Base-by-base conservation (phyloP, 176 grass and related monocot species). In the Paspalum vaginatum region DNA sequence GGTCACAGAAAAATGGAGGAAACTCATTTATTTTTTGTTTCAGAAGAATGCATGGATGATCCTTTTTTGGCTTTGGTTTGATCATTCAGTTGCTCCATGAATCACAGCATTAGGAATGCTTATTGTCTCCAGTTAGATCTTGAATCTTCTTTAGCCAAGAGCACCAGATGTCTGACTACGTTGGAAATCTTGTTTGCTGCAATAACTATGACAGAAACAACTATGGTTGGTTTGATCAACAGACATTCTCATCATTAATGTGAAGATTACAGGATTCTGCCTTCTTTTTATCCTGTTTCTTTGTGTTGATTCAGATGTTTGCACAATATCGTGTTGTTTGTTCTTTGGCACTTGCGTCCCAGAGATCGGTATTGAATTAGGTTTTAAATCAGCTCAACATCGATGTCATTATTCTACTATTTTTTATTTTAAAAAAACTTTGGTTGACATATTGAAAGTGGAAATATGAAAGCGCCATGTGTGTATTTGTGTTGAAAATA, bases 291-390 rank as follows among this genome's bases (percentile, higher is more conserved):
- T 16, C 49, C 17, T 49, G 3, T 4, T 3, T 45, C 12, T 57
- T 16, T 75, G 9, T 32, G 18, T 26, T 65, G 14, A 75, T 56
- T 75, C 50, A 11, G 7, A 47, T 47, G 9, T 56, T 38, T 57
- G 10, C 40, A 58, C 11, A 68, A 4, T 76, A 76, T 22, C 7
- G 9, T 74, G 57, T 40, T 61, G 14, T 74, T 53, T 53, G 11
- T 40, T 66, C 8, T 20, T 65, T 78, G 45, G 27, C 65, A 40
- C 53, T 80, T 58, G 52, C 49, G 47, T 80, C 38, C 14, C 51
- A 47, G 20, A 54, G 17, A 57, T 46, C 26, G 59, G 27, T 38
- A 40, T 22, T 83, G 9, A 32, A 61, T 15, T 50, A 21, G 44
- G 74, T 5, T 54, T 83, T 45, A 55, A 65, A 65, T 56, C 14